These are phyloP conservation scores for Metschnikowia lunata DNA, from an alignment of 805 yeast genomes.

Conservation along the genomic window DNA sequence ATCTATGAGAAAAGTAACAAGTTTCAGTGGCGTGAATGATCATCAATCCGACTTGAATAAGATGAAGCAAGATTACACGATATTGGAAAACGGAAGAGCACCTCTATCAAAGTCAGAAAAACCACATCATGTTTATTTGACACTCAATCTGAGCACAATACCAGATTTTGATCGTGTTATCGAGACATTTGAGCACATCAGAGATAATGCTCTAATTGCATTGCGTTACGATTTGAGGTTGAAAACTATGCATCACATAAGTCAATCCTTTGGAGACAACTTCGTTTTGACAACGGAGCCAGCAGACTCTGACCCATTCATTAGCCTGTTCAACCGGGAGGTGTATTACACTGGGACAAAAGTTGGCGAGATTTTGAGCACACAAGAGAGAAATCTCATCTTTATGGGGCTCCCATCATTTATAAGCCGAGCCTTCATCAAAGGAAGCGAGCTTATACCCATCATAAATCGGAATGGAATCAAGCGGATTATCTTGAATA, in stretches of 20 bases:
- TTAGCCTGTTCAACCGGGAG: slow-evolving; percentile 48
- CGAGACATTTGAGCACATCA: slow-evolving; percentile 29
- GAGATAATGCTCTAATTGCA: slow-evolving; percentile 39
- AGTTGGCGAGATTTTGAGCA: slow-evolving; percentile 31
- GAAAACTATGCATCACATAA: slow-evolving; percentile 49
- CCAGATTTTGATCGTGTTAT: slow-evolving; percentile 36
- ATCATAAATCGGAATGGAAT: slow-evolving; percentile 57
- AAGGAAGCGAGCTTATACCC: slow-evolving; percentile 47
- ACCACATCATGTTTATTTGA: slow-evolving; percentile 28
- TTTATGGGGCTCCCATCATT: slow-evolving; percentile 47
- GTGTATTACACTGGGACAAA: slow-evolving; percentile 44
- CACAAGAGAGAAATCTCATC: slow-evolving; percentile 26
- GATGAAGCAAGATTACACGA: slow-evolving; percentile 38
- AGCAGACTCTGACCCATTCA: slow-evolving; percentile 55
- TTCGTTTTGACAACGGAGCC: slow-evolving; percentile 53
- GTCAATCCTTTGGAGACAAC: slow-evolving; percentile 44
- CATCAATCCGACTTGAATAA: slow-evolving; percentile 24
- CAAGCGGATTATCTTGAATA: slow-evolving; percentile 54
- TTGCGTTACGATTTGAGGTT: slow-evolving; percentile 56
- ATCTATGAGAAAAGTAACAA: slow-evolving; percentile 39
- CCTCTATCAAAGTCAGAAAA: slow-evolving; percentile 16
- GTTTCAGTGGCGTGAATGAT: slow-evolving; percentile 19
- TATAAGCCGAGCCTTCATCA: slow-evolving; percentile 49
- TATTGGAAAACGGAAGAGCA: slow-evolving; percentile 37
- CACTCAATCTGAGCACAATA: slow-evolving; percentile 29